These are phyloP conservation scores for Lumnitzera racemosa DNA, from an alignment of 345 rosid genomes.

Conservation along the genomic window DNA sequence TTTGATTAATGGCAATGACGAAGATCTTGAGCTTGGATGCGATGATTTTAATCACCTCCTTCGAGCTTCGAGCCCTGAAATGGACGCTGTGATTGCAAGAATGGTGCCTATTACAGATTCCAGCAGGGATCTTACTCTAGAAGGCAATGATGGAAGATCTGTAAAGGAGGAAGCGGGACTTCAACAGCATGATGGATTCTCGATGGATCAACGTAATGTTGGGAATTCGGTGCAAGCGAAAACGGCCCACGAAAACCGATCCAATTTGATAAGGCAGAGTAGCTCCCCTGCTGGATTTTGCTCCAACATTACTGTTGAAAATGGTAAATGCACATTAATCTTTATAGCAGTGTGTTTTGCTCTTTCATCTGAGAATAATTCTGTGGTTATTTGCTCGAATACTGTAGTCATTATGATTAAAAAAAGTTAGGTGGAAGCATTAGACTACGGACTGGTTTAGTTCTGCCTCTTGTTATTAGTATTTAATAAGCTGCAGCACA, in stretches of 20 bases:
- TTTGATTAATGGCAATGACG: constrained; percentile 13
- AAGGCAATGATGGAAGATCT: constrained; percentile 26
- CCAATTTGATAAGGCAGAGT: constrained; percentile 37
- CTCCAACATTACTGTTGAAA: constrained; percentile 32
- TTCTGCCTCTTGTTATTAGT: too few species aligned
- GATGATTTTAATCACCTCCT: constrained; percentile 18
- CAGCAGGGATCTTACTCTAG: constrained; percentile 23
- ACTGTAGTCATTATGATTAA: too few species aligned
- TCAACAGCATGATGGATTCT: constrained; percentile 11
- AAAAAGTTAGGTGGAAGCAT: too few species aligned
- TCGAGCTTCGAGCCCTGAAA: constrained; percentile 40
- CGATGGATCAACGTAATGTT: constrained; percentile 10
- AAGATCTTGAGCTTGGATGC: constrained; percentile 4
- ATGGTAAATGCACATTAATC: constrained; percentile 24
- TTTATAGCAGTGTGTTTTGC: neutral
- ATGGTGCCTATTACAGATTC: constrained; percentile 19
- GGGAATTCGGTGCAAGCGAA: constrained; percentile 20
- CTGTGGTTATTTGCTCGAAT: too few species aligned
- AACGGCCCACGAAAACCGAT: constrained; percentile 17
- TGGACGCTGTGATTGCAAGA: constrained; percentile 27
- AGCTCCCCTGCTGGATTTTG: constrained; percentile 53
- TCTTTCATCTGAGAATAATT: neutral
- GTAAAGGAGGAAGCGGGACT: constrained; percentile 27
- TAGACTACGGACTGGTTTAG: too few species aligned
- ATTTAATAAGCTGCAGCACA: too few species aligned